phyloP scores from a whole-genome alignment of 306 rosid genomes.

The Clitoria ternatea region DNA sequence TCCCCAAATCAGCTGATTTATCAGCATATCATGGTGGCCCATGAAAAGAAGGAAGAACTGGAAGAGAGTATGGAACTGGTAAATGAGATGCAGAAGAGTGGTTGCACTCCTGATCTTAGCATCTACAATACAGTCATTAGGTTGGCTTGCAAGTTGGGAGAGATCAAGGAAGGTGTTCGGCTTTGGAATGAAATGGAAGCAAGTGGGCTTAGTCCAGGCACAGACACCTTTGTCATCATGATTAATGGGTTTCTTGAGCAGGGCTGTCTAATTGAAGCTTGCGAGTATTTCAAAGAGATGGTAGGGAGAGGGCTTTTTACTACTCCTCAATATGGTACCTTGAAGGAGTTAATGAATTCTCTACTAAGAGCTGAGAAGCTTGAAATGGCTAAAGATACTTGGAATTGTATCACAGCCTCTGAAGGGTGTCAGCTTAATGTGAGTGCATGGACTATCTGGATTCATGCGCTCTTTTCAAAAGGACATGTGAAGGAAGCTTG shows the following conservation, averaged over 20 bases:
- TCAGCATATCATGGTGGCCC: slow-evolving; percentile 61
- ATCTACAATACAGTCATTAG: slow-evolving; percentile 67
- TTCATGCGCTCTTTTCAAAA: slow-evolving; percentile 73
- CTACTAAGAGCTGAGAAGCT: slow-evolving; percentile 69
- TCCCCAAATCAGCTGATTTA: slow-evolving; percentile 61
- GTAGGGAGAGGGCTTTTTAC: slow-evolving; percentile 66
- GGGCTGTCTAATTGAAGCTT: slow-evolving; percentile 67
- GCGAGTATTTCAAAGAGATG: slow-evolving; percentile 78
- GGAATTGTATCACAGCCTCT: slow-evolving; percentile 55
- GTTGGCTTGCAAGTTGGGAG: slow-evolving; percentile 79
- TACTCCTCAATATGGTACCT: slow-evolving; percentile 66
- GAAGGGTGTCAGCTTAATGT: slow-evolving; percentile 63
- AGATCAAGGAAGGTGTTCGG: slow-evolving; percentile 58
- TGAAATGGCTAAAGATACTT: slow-evolving; percentile 78
- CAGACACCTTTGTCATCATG: slow-evolving; percentile 71
- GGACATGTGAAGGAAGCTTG: slow-evolving; percentile 91
- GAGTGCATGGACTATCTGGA: slow-evolving; percentile 86
- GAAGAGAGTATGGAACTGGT: slow-evolving; percentile 75
- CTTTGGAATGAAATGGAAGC: slow-evolving; percentile 80
- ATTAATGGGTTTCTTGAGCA: slow-evolving; percentile 77
- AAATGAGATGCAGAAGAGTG: slow-evolving; percentile 72
- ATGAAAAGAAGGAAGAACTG: slow-evolving; percentile 83
- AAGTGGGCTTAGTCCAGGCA: slow-evolving; percentile 50
- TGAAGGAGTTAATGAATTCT: slow-evolving; percentile 67
- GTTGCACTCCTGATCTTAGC: slow-evolving; percentile 58